phyloP scores from a whole-genome alignment of 345 rosid species.

The Camelina sativa region DNA sequence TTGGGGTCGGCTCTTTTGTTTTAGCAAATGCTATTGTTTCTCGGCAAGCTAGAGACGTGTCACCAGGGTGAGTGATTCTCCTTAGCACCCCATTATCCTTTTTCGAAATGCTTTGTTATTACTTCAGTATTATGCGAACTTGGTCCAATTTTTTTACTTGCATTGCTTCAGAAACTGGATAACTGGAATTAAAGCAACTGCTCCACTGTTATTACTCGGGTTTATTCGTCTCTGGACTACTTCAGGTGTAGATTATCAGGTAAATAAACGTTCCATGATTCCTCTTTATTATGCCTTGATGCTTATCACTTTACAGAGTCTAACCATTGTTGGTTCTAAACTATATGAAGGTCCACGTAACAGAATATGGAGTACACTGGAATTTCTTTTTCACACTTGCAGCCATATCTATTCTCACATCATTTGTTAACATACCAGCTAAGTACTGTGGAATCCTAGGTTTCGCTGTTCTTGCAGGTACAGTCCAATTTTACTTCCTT shows the following conservation, averaged over 20 bases:
- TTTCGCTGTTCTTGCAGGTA: slow-evolving; percentile 66
- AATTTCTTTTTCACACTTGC: slow-evolving; percentile 97
- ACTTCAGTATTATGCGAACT: slow-evolving; percentile 11
- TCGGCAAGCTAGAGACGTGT: slow-evolving; percentile 72
- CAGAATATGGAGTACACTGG: slow-evolving; percentile 94
- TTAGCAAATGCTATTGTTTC: slow-evolving; percentile 78
- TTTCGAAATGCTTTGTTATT: background rate
- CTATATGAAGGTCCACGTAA: slow-evolving; percentile 68
- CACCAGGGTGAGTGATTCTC: slow-evolving; percentile 56
- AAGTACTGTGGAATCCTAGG: slow-evolving; percentile 79
- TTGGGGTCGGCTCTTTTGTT: slow-evolving; percentile 96
- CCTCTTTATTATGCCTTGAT: background rate
- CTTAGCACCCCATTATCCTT: slow-evolving; percentile 1
- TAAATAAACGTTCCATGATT: slow-evolving; percentile 17
- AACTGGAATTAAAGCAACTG: slow-evolving; percentile 54
- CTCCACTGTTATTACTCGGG: slow-evolving; percentile 74
- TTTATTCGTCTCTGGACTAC: slow-evolving; percentile 79
- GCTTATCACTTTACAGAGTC: slow-evolving; percentile 11
- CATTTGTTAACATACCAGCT: slow-evolving; percentile 61
- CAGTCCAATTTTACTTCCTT: background rate
- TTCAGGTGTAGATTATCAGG: slow-evolving; percentile 87
- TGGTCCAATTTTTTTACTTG: background rate
- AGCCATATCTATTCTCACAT: slow-evolving; percentile 71
- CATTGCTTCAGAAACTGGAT: slow-evolving; percentile 61
- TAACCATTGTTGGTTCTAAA: slow-evolving; percentile 13